Evolutionary conservation across 2,329 filamentous ascomycete genomes (phyloP).

Genomic region (Torrubiellomyces zombiae): DNA sequence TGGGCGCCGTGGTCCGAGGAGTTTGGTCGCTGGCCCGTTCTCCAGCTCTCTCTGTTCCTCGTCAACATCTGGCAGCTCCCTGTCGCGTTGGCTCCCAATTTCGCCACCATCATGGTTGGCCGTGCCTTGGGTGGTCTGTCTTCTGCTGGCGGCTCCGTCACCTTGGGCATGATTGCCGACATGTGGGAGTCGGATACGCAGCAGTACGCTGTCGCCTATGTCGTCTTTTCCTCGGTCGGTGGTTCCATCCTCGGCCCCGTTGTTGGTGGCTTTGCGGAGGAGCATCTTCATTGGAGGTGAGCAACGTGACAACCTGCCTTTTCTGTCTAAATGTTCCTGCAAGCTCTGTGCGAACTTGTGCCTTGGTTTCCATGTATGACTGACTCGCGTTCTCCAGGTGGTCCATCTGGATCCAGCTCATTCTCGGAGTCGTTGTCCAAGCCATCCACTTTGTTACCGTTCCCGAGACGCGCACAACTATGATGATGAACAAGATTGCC

Average conservation of each 20-base stretch:
- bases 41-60: slow-evolving; percentile 56
- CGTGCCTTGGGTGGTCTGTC: slow-evolving; percentile 53
- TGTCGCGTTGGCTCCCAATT: slow-evolving; percentile 58
- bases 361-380: too few relatives aligned
- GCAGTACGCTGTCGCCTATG: slow-evolving; percentile 60
- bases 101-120: slow-evolving; percentile 52
- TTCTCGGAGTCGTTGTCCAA: slow-evolving; percentile 57
- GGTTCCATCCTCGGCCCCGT: slow-evolving; percentile 64
- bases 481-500: slow-evolving; percentile 65
- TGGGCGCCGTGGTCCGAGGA: slow-evolving; percentile 85
- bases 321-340: neutral
- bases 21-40: slow-evolving; percentile 57
- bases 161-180: slow-evolving; percentile 59
- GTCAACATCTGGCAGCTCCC: slow-evolving; percentile 66
- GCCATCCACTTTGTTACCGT: slow-evolving; percentile 50
- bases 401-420: slow-evolving; percentile 75
- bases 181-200: slow-evolving; percentile 55
- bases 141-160: slow-evolving; percentile 57
- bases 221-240: slow-evolving; percentile 65
- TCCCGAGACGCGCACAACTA: slow-evolving; percentile 60
- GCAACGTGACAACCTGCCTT: neutral
- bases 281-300: slow-evolving; percentile 49
- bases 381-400: slow-evolving; percentile 20
- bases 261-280: slow-evolving; percentile 59
- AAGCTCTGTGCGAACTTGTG: slow-evolving; percentile 4